A percentile compares a stretch with the other conserved stretches of the same genome.
These are phyloP conservation scores for Haplographium delicatum DNA, from an alignment of 495 filamentous ascomycete genomes.

Conservation along the genomic window DNA sequence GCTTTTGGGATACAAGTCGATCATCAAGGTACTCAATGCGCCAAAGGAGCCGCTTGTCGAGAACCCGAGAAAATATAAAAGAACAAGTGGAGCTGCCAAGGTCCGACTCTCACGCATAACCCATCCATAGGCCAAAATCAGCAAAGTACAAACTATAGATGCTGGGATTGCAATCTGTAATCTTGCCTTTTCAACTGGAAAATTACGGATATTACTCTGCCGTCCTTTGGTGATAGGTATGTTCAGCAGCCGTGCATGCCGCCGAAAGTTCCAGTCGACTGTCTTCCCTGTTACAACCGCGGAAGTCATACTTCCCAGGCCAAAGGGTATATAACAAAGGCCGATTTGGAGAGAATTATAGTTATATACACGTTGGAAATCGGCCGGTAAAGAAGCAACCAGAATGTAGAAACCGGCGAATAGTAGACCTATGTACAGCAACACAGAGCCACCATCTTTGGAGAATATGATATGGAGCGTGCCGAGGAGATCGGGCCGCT, in stretches of 20 bases:
- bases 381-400: conserved; percentile 27
- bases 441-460: conserved; percentile 51
- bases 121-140: conserved; percentile 13
- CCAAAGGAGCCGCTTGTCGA: conserved; percentile 21
- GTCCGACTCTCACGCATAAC: background rate
- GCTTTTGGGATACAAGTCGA: conserved; percentile 30
- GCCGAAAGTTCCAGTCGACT: conserved; percentile 11
- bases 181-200: conserved; percentile 57
- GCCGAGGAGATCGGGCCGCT: conserved; percentile 30
- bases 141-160: conserved; percentile 34
- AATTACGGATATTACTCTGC: conserved; percentile 44
- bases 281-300: conserved; percentile 32
- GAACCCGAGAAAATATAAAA: conserved; percentile 21
- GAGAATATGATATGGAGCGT: conserved; percentile 56
- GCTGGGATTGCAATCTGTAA: conserved; percentile 46
- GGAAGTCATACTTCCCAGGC: conserved; percentile 56
- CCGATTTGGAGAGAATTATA: conserved; percentile 60
- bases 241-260: conserved; percentile 32
- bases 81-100: conserved; percentile 4
- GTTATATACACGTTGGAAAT: conserved; percentile 51
- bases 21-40: conserved; percentile 25
- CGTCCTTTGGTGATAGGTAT: conserved; percentile 37
- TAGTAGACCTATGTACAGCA: conserved; percentile 42
- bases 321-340: conserved; percentile 53
- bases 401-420: conserved; percentile 46